Evolutionary conservation across 2,329 filamentous ascomycete genomes (phyloP).

Genomic region (Neodidymelliopsis sp.): DNA sequence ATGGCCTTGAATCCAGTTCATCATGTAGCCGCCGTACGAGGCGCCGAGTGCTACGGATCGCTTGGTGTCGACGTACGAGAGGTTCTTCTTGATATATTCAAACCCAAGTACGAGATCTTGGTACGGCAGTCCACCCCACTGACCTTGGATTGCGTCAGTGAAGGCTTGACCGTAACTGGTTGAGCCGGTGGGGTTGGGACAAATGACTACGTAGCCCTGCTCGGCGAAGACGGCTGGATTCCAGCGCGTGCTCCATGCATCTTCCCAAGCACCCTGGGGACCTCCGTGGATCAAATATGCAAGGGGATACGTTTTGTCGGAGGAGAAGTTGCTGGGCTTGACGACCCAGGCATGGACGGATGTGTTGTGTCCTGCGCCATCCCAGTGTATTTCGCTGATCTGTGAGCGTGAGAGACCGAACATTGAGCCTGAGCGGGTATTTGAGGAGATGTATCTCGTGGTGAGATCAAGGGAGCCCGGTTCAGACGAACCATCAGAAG

Average conservation of each 20-base stretch:
- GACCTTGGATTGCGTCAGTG: conserved; percentile 75
- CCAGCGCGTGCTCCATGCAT: conserved; percentile 83
- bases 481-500: conserved; percentile 30
- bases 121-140: conserved; percentile 89
- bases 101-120: conserved; percentile 81
- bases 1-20: conserved; percentile 89
- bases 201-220: conserved; percentile 83
- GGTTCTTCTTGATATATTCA: conserved; percentile 72
- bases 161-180: conserved; percentile 83
- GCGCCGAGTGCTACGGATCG: conserved; percentile 78
- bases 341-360: conserved; percentile 75
- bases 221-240: conserved; percentile 87
- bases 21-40: conserved; percentile 55
- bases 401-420: conserved; percentile 72
- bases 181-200: conserved; percentile 83
- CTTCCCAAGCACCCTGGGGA: conserved; percentile 77
- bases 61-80: conserved; percentile 72
- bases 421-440: conserved; percentile 68
- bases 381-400: conserved; percentile 73
- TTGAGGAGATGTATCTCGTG: conserved; percentile 64
- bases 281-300: conserved; percentile 84
- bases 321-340: conserved; percentile 69
- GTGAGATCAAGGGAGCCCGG: conserved; percentile 34
- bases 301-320: conserved; percentile 77
- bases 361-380: conserved; percentile 66